These are phyloP conservation scores for Solanum stenotomum DNA, from an alignment of 257 asterid species.

Conservation along the genomic window DNA sequence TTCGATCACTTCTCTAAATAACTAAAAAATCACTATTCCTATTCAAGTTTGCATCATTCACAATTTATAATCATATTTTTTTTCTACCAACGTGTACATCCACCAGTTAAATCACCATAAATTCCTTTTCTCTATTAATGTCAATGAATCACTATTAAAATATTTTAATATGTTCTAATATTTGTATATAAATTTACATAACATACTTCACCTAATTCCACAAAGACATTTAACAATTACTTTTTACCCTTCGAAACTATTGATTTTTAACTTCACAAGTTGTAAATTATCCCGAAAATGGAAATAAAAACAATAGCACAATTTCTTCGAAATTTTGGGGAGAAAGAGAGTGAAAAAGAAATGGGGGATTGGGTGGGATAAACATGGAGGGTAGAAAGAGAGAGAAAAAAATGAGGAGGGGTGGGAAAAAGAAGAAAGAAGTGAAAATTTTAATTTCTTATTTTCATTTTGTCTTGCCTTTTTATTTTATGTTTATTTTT, in stretches of 20 bases:
- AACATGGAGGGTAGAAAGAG: not conserved
- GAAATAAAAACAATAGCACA: not conserved
- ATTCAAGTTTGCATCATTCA: not conserved
- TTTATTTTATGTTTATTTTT: too few relatives aligned
- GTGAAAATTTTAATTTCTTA: too few relatives aligned
- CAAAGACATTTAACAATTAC: too few relatives aligned
- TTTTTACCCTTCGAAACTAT: not conserved
- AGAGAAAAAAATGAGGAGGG: not conserved
- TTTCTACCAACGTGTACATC: fast-evolving
- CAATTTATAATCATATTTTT: not conserved
- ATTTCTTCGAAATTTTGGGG: not conserved
- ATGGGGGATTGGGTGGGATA: too few relatives aligned
- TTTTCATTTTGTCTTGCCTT: too few relatives aligned
- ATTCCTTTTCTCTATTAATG: not conserved
- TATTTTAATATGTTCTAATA: too few relatives aligned
- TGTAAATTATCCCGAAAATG: not conserved
- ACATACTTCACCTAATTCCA: not conserved
- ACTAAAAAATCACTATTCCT: not conserved
- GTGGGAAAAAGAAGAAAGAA: too few relatives aligned
- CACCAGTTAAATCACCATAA: not conserved
- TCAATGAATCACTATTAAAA: not conserved
- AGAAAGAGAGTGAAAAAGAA: not conserved
- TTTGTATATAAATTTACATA: too few relatives aligned
- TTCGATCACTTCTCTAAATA: not conserved
- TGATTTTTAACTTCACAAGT: too few relatives aligned